Evolutionary conservation across 768 basidiomycete species (phyloP), one percentile per base, ranked within the genome.

Genomic region (Pulveroboletus sp.): DNA sequence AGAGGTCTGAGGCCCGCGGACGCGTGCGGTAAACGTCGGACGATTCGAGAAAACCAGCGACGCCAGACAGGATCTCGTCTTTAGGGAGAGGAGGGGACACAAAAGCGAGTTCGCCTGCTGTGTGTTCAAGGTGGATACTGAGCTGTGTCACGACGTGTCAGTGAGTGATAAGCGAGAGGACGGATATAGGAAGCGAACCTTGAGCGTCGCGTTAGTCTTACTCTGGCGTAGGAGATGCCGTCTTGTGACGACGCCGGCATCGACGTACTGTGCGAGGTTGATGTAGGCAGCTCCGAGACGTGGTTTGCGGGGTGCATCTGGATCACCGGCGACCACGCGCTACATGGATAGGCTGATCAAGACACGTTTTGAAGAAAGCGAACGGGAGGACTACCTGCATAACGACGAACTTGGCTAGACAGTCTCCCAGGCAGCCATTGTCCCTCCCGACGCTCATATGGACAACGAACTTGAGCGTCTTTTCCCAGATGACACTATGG

Each of bases 171-270:
- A 11, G 24, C n/a, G 21, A 5, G 24, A 12, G 32, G 24, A 8
- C 7, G 24, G 39, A 30, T 6, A n/a, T 4, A 3, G 8, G 15
- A 45, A 35, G 41, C 40, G 39, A 39, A 86, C 84, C 74, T 85
- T 85, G 42, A 91, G 72, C 6, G 82, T 85, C 1, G 89, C 86
- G 56, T 91, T 91, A 35, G 82, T 87, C 68, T 86, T 88, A 57
- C 84, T 87, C 57, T 86, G 78, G 42, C 79, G 73, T 6, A 89
- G 68, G 7, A 89, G 73, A 65, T 88, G 86, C 6, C 80, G 73
- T 15, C 89, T 74, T 9, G 80, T 80, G 24, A 88, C 75, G 27
- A 65, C 62, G 8, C 79, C 78, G 1, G 69, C 78, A 41, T 76
- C 74, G 12, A 81, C 83, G 57, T 89, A 91, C 60, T 89, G 83